Evolutionary conservation across 2,329 filamentous ascomycete species (phyloP), one percentile per base, ranked within the genome.

Genomic region (Bipolaris sorokiniana): DNA sequence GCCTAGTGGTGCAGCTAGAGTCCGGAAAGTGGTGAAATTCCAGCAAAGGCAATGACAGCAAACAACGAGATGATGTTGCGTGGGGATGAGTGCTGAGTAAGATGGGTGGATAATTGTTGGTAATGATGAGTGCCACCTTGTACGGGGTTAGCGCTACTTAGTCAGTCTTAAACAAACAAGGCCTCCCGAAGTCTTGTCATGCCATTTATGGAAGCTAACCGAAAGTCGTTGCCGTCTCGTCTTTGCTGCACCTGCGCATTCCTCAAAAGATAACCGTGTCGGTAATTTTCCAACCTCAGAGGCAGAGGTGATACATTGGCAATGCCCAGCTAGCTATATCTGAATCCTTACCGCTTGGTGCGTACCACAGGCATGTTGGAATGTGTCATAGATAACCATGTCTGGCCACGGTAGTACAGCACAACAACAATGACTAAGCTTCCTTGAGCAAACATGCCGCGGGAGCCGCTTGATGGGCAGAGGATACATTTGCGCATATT

Each of bases 1-100:
- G 40, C 53, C 31, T 51, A 51, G 44, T 18, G 7, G 37, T 33
- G 40, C 38, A 42, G 26, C 23, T n/a, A 22, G 51, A 54, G 23
- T 44, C 31, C 11, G 18, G 48, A 10, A 38, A 55, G 31, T 38
- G 34, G 38, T 23, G 28, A 48, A 46, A 44, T 58, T 26, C 31
- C 37, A 48, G 51, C 51, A 40, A 40, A 50, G 34, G 11, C 31
- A 48, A 51, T n/a, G 44, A 20, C 36, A 55, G 47, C 49, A 38
- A 55, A 51, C 45, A 44, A 47, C 34, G 54, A 48, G 28, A 49
- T 40, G 41, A 54, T 33, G 34, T 41, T 57, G 56, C 47, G 36
- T 54, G 50, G 37, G 53, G 45, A 47, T 26, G 37, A 54, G 23
- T 48, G 60, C 58, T 67, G 65, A 68, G 64, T 66, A 64, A 68